phyloP scores from a whole-genome alignment of 345 rosid species.

The Salix suchowensis region DNA sequence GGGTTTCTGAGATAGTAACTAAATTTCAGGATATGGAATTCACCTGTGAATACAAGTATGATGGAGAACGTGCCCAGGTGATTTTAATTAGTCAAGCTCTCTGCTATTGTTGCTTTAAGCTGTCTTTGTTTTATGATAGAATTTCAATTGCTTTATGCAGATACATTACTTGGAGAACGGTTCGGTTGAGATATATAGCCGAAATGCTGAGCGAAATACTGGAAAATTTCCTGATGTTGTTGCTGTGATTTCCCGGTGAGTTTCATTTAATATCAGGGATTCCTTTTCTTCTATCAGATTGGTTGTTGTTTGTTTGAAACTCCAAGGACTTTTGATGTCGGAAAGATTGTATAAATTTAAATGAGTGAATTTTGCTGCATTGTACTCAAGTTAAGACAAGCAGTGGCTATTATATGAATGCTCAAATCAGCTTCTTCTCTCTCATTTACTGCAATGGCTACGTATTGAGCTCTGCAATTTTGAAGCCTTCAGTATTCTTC shows the following conservation, averaged over 20 bases:
- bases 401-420: not conserved
- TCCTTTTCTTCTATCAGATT: not conserved
- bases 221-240: slow-evolving; percentile 88
- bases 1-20: slow-evolving; percentile 68
- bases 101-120: slow-evolving; percentile 1
- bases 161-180: slow-evolving; percentile 85
- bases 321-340: not conserved
- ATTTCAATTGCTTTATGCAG: slow-evolving; percentile 31
- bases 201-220: slow-evolving; percentile 90
- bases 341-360: not conserved
- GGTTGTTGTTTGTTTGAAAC: not conserved
- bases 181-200: slow-evolving; percentile 87
- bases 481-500: not conserved
- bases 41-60: slow-evolving; percentile 90
- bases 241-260: slow-evolving; percentile 63
- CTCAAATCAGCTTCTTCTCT: not conserved
- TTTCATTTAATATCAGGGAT: slow-evolving; percentile 3
- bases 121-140: not conserved
- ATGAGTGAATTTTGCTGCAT: not conserved
- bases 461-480: not conserved
- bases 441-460: not conserved
- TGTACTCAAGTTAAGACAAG: not conserved
- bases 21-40: slow-evolving; percentile 79
- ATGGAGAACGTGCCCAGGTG: slow-evolving; percentile 99
- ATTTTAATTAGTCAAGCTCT: slow-evolving; percentile 7